These are phyloP conservation scores for Rhizopogon vulgaris DNA, from an alignment of 768 basidiomycete species.

Conservation along the genomic window DNA sequence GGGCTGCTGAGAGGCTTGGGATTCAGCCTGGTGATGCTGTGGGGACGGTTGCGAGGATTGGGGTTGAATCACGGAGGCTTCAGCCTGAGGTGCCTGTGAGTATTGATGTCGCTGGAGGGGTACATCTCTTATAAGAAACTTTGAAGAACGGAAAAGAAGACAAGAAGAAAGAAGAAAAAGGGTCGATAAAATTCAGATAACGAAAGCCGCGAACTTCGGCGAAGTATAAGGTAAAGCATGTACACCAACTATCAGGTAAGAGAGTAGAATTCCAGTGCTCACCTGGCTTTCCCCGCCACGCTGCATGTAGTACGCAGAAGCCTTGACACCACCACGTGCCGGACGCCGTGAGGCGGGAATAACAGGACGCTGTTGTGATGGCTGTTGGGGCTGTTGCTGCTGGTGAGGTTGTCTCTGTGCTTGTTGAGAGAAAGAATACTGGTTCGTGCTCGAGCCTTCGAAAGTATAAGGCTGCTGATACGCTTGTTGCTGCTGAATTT, in stretches of 20 bases:
- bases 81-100: conserved; percentile 14
- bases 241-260: neutral
- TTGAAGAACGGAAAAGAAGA: neutral
- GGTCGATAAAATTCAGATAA: neutral
- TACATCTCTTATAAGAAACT: conserved; percentile 17
- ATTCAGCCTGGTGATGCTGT: conserved; percentile 12
- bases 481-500: conserved; percentile 8
- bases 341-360: conserved; percentile 13
- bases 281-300: neutral
- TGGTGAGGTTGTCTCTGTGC: neutral
- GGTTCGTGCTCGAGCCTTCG: neutral
- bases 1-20: conserved; percentile 5
- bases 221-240: neutral
- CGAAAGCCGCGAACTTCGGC: no score
- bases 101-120: conserved; percentile 22
- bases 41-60: neutral
- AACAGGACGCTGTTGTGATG: conserved; percentile 11
- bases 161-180: conserved; percentile 12
- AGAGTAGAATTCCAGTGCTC: neutral
- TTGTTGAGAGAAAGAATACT: neutral
- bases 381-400: conserved; percentile 6
- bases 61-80: conserved; percentile 2
- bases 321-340: neutral
- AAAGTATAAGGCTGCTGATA: conserved; percentile 1
- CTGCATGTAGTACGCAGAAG: neutral